Evolutionary conservation across 805 yeast species (phyloP).

Genomic region (Candida verbasci): DNA sequence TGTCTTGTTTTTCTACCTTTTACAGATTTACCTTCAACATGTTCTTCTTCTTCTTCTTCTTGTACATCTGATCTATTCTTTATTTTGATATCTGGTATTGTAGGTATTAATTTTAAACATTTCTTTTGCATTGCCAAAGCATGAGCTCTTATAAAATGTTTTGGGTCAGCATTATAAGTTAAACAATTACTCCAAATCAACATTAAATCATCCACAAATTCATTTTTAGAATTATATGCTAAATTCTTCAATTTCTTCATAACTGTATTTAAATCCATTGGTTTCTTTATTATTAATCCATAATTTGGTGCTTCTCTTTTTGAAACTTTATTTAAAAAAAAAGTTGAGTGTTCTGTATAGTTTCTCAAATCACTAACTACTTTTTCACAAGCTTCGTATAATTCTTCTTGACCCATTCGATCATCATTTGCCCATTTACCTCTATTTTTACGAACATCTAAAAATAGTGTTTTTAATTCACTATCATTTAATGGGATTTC

Average conservation of each 20-base stretch:
- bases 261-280: constrained; percentile 96
- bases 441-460: constrained; percentile 91
- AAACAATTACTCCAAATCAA: constrained; percentile 94
- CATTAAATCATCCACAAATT: constrained; percentile 93
- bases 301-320: constrained; percentile 98
- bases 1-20: constrained; percentile 39
- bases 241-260: constrained; percentile 80
- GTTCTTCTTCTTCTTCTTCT: constrained; percentile 44
- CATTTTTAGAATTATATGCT: constrained; percentile 78
- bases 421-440: constrained; percentile 98
- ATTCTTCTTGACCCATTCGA: constrained; percentile 92
- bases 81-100: constrained; percentile 84
- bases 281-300: constrained; percentile 80
- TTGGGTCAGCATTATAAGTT: constrained; percentile 90
- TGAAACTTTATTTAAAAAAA: constrained; percentile 91
- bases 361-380: constrained; percentile 87
- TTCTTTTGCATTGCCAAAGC: constrained; percentile 96
- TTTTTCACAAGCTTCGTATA: constrained; percentile 95
- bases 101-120: constrained; percentile 66
- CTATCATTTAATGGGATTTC: constrained; percentile 68
- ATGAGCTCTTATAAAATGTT: constrained; percentile 83
- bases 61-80: constrained; percentile 71
- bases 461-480: constrained; percentile 77
- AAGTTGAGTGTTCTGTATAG: constrained; percentile 94
- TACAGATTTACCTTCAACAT: constrained; percentile 29